A percentile compares a stretch with the other conserved stretches of the same genome.
phyloP scores from a whole-genome alignment of 1,284 basidiomycete species.

The Leccinum insigne region DNA sequence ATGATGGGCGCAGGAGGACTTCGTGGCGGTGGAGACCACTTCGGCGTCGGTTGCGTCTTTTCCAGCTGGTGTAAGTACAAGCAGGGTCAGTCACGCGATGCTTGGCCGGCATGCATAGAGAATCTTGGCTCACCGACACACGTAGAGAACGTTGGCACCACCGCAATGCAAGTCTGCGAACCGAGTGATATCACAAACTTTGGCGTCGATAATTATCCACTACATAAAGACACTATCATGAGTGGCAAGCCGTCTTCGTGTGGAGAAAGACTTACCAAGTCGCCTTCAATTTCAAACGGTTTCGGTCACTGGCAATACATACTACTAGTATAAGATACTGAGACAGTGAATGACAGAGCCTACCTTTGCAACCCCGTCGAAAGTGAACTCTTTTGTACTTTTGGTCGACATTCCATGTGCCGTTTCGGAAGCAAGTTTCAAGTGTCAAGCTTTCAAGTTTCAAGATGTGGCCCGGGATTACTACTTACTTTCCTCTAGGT shows the following conservation, averaged over 20 bases:
- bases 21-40: conserved; percentile 85
- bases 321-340: too few species aligned
- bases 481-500: too few species aligned
- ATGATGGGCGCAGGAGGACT: conserved; percentile 81
- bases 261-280: conserved; percentile 48
- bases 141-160: conserved; percentile 56
- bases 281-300: conserved; percentile 40
- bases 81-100: neutral
- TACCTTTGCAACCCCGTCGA: conserved; percentile 60
- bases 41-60: conserved; percentile 80
- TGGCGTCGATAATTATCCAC: conserved; percentile 70
- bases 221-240: conserved; percentile 17
- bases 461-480: neutral
- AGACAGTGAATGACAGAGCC: neutral
- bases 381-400: conserved; percentile 37
- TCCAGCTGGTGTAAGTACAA: conserved; percentile 43
- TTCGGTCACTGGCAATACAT: too few species aligned
- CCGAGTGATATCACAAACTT: conserved; percentile 65
- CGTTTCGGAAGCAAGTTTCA: neutral
- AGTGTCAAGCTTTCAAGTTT: neutral
- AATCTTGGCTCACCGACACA: conserved; percentile 38
- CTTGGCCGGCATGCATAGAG: neutral
- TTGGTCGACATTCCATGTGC: conserved; percentile 30
- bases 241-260: neutral
- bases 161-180: conserved; percentile 73